Conservation (phyloP, 2,329 filamentous ascomycete species). For the Westerdykella ornata region DNA sequence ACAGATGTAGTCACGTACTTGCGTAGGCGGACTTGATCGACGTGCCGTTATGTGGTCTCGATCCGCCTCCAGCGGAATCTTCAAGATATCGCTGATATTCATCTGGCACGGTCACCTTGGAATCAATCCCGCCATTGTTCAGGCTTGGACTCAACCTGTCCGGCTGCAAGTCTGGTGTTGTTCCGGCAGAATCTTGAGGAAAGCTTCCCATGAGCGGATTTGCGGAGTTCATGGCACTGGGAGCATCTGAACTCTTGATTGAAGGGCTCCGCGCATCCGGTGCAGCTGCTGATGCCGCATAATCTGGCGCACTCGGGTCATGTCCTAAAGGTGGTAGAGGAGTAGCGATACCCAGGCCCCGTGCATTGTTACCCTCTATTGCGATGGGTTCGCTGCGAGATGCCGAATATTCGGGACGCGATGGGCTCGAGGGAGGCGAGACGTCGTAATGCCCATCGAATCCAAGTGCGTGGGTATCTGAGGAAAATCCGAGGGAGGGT, state of each 20-base stretch:
- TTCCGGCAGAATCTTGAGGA: conserved; percentile 20
- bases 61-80: conserved; percentile 9
- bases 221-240: conserved; percentile 24
- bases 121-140: conserved; percentile 11
- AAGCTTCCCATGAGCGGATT: conserved; percentile 26
- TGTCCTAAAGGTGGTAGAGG: conserved; percentile 4
- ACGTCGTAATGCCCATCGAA: conserved; percentile 10
- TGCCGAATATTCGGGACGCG: conserved; percentile 33
- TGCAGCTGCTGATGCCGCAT: conserved; percentile 18
- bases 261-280: conserved; percentile 11
- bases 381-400: conserved; percentile 32
- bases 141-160: conserved; percentile 27
- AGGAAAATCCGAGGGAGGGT: conserved; percentile 23
- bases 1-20: conserved; percentile 9
- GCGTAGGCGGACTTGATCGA: conserved; percentile 35
- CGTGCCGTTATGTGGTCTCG: conserved; percentile 9
- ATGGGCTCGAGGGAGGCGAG: conserved; percentile 19
- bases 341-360: conserved; percentile 34
- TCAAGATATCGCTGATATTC: conserved; percentile 30
- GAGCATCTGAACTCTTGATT: conserved; percentile 13
- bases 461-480: conserved; percentile 18
- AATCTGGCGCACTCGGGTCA: conserved; percentile 16
- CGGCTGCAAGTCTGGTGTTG: conserved; percentile 30
- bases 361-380: conserved; percentile 23
- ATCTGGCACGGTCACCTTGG: conserved; percentile 7